Evolutionary conservation across 2,329 filamentous ascomycete species (phyloP).

Genomic region (Colletotrichum higginsianum): DNA sequence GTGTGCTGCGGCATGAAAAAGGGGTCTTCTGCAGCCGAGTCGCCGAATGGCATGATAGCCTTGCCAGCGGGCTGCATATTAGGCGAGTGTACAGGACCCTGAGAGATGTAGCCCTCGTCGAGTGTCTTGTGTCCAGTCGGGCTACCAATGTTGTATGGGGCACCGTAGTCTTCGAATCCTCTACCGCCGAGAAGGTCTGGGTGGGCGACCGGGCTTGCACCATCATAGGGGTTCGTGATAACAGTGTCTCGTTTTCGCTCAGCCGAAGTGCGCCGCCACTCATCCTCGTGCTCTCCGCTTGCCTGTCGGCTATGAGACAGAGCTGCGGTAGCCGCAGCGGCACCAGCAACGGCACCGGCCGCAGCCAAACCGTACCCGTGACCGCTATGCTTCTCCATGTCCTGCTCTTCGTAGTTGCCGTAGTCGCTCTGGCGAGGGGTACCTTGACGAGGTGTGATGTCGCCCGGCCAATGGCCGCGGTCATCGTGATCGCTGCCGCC

Average conservation of each 20-base stretch:
- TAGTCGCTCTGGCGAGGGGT: conserved; percentile 51
- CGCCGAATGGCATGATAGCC: conserved; percentile 56
- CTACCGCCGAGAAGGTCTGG: conserved; percentile 63
- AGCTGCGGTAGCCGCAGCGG: conserved; percentile 64
- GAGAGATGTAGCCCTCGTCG: conserved; percentile 95
- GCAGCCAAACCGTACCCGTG: conserved; percentile 63
- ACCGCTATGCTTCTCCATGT: conserved; percentile 37
- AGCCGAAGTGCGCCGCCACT: conserved; percentile 74
- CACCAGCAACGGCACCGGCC: conserved; percentile 67
- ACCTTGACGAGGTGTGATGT: conserved; percentile 50
- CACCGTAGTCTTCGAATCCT: conserved; percentile 57
- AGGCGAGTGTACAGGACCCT: conserved; percentile 70
- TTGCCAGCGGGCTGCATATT: conserved; percentile 70
- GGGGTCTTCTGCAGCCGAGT: conserved; percentile 73
- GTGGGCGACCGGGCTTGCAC: conserved; percentile 73
- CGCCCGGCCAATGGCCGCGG: conserved; percentile 50
- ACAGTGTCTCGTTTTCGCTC: conserved; percentile 77
- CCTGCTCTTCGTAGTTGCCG: conserved; percentile 49
- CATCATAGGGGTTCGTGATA: conserved; percentile 78
- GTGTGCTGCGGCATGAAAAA: conserved; percentile 73
- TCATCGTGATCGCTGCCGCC: conserved; percentile 61
- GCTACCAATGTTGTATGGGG: conserved; percentile 68
- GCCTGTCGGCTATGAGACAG: conserved; percentile 66
- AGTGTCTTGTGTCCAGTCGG: conserved; percentile 72
- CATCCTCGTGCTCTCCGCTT: conserved; percentile 74